phyloP scores from a whole-genome alignment of 139 green algal species.

The Mesotaenium endlicherianum region DNA sequence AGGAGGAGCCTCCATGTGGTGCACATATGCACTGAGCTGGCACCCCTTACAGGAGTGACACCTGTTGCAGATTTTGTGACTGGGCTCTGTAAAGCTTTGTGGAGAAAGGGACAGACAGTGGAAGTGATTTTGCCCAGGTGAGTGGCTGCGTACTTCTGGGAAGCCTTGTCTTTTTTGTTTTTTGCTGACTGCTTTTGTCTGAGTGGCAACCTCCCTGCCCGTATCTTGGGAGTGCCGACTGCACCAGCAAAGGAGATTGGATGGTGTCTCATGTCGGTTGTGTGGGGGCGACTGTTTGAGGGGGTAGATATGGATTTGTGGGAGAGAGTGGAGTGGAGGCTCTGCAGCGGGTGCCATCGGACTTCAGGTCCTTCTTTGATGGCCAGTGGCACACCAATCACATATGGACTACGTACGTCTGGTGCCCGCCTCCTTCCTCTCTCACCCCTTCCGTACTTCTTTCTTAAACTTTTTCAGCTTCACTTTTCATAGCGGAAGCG shows the following conservation, averaged over 20 bases:
- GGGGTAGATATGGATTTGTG: background rate
- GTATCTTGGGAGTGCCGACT: too few species aligned
- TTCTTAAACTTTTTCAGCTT: too few species aligned
- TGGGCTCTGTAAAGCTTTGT: constrained; percentile 20
- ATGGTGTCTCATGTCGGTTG: too few species aligned
- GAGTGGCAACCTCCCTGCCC: too few species aligned
- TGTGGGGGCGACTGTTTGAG: too few species aligned
- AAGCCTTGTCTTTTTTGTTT: background rate
- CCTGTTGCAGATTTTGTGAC: background rate
- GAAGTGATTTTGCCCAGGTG: constrained; percentile 45
- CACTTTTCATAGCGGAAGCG: too few species aligned
- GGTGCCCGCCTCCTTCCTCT: background rate
- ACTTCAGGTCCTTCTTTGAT: constrained; percentile 25
- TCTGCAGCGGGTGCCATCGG: background rate
- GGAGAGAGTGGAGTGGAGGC: constrained; percentile 5
- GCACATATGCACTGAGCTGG: constrained; percentile 38
- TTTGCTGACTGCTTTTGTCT: too few species aligned
- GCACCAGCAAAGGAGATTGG: too few species aligned
- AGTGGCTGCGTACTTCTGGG: background rate
- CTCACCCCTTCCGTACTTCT: too few species aligned
- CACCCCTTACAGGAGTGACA: background rate
- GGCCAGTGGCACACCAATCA: constrained; percentile 20
- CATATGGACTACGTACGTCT: constrained; percentile 7
- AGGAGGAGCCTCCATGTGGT: constrained; percentile 30
- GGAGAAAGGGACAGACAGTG: constrained; percentile 37